phyloP scores from a whole-genome alignment of 768 basidiomycete species.

The Boletus sp. region DNA sequence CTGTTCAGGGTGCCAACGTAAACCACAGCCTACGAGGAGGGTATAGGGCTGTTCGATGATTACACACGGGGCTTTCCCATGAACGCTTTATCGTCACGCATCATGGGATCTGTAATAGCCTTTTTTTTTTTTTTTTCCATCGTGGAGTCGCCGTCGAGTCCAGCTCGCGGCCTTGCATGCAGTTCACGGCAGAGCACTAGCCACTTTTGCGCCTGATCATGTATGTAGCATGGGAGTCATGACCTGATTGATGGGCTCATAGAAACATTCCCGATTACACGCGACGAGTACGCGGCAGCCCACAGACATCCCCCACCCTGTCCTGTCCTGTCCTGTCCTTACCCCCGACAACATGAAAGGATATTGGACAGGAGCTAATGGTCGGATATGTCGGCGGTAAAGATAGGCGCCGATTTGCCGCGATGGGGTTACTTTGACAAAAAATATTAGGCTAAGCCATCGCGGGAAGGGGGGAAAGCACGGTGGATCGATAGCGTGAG shows the following conservation, averaged over 20 bases:
- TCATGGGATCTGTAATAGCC: constrained; percentile 13
- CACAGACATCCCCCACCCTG: not conserved
- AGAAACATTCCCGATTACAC: constrained; percentile 20
- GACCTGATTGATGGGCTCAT: constrained; percentile 14
- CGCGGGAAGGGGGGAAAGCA: constrained; percentile 13
- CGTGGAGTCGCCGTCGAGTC: constrained; percentile 7
- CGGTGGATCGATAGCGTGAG: constrained; percentile 14
- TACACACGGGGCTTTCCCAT: constrained; percentile 9
- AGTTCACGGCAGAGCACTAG: constrained; percentile 21
- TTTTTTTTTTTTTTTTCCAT: constrained; percentile 1
- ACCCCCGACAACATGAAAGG: not conserved
- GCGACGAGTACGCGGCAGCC: constrained; percentile 7
- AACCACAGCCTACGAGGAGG: constrained; percentile 26
- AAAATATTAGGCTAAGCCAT: constrained; percentile 13
- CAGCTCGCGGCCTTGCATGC: constrained; percentile 14
- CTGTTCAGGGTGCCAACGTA: constrained; percentile 29
- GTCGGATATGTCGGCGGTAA: constrained; percentile 14
- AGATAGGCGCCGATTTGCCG: constrained; percentile 22
- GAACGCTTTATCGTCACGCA: constrained; percentile 16
- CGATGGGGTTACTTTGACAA: constrained; percentile 6
- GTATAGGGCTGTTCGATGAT: constrained; percentile 22
- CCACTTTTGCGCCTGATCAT: constrained; percentile 13
- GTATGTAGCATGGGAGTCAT: constrained; percentile 21
- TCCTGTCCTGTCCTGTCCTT: not conserved
- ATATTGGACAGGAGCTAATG: constrained; percentile 21